Percentiles rank a stretch among this genome's conserved stretches.
These are phyloP conservation scores for Allium fistulosum DNA, from an alignment of 106 monocot genomes.

Conservation along the genomic window DNA sequence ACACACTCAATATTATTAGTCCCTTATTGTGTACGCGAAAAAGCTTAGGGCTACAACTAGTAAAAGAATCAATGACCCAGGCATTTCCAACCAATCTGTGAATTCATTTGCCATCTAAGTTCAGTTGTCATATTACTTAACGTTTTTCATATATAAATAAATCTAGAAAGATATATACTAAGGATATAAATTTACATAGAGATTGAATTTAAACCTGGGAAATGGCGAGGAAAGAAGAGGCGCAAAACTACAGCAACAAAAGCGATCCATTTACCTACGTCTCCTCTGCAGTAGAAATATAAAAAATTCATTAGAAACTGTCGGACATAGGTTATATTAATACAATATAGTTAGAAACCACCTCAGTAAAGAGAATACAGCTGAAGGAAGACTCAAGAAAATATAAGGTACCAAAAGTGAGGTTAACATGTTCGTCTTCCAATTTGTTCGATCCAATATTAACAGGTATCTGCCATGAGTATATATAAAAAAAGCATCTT, in stretches of 20 bases:
- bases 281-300: slow-evolving; percentile 40
- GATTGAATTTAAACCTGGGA: slow-evolving; percentile 44
- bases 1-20: no score
- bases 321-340: neutral
- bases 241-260: slow-evolving; percentile 69
- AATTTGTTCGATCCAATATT: slow-evolving; percentile 85
- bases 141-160: no score
- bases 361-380: slow-evolving; percentile 61
- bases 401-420: slow-evolving; percentile 86
- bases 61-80: slow-evolving; percentile 56
- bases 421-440: slow-evolving; percentile 91
- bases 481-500: neutral
- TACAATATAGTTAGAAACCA: slow-evolving; percentile 10
- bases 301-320: neutral
- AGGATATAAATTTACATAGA: neutral
- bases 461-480: slow-evolving; percentile 52
- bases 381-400: slow-evolving; percentile 70
- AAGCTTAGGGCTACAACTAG: slow-evolving; percentile 56
- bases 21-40: slow-evolving; percentile 47
- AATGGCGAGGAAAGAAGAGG: slow-evolving; percentile 74
- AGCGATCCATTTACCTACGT: slow-evolving; percentile 85
- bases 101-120: neutral
- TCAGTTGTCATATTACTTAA: neutral
- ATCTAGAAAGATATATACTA: no score
- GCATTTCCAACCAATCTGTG: slow-evolving; percentile 73